Evolutionary conservation across 2,329 filamentous ascomycete species (phyloP).

Genomic region (Hymenotorrendiella dingleyae): DNA sequence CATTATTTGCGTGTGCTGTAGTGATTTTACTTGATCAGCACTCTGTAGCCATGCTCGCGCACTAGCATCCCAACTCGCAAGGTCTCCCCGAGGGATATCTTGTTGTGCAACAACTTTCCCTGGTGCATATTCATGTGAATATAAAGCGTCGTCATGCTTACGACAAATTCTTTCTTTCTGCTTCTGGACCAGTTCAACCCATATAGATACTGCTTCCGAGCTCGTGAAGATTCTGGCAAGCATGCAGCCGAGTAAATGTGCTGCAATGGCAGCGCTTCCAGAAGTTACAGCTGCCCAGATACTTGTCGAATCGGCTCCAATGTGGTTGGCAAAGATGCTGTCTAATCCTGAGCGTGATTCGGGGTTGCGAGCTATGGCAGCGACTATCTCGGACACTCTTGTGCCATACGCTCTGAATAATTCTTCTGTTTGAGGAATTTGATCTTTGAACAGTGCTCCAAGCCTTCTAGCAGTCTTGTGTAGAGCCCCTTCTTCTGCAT

Average conservation of each 20-base stretch:
- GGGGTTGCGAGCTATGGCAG: background rate
- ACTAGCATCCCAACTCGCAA: conserved; percentile 31
- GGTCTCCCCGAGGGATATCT: conserved; percentile 20
- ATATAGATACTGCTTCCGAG: conserved; percentile 30
- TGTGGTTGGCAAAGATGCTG: conserved; percentile 19
- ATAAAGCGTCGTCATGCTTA: background rate
- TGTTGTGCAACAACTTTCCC: conserved; percentile 13
- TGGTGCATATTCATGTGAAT: conserved; percentile 1
- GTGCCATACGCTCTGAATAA: conserved; percentile 18
- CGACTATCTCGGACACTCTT: conserved; percentile 14
- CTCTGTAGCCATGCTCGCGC: conserved; percentile 30
- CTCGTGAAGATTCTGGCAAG: conserved; percentile 30
- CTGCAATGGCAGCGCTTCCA: conserved; percentile 18
- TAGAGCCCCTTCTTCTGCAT: conserved; percentile 34
- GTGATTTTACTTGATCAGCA: conserved; percentile 23
- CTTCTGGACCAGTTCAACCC: conserved; percentile 30
- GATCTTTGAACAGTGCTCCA: conserved; percentile 34
- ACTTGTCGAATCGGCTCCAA: conserved; percentile 25
- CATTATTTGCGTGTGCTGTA: conserved; percentile 22
- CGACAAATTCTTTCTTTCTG: conserved; percentile 6
- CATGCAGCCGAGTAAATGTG: conserved; percentile 33
- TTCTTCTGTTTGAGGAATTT: conserved; percentile 25
- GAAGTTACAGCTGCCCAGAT: conserved; percentile 33
- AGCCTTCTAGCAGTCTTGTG: conserved; percentile 36
- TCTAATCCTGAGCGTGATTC: conserved; percentile 6